Base-by-base conservation (phyloP, 768 basidiomycete genomes). In the Kwoniella shandongensis region DNA sequence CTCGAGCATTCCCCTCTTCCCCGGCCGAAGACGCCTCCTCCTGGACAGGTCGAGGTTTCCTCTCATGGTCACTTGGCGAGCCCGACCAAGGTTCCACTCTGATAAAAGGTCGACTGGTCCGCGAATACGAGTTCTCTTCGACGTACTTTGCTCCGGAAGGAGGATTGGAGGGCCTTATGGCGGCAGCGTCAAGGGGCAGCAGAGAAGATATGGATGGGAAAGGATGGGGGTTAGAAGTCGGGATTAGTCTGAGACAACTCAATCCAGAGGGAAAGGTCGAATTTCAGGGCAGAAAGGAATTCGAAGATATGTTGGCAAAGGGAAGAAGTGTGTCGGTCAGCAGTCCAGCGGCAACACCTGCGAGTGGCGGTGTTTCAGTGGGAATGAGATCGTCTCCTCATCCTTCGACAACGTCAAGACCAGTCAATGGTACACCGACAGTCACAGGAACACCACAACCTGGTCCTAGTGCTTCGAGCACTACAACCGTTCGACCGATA, bases 151-250 rank as follows among this genome's bases (percentile, higher is more conserved):
- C 57, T 8, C 54, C 52, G 11, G 51, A 54, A 32, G 67, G 67
- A 15, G 72, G 72, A 18, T 51, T 73, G 20, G 72, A 73, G 44
- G 72, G 69, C 4, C 42, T 73, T 8, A 64, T 73, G 63, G 71
- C 68, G 27, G 59, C 64, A 2, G 23, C 50, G 13, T 20, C 32
- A 8, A 35, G 46, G 40, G 27, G 13, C 17, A 22, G 41, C 7
- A 13, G 27, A 6, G 65, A 63, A 35, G 63, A 63, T 23, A 30
- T 29, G 1, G 69, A 65, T 59, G 69, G 63, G 7, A 62, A 63
- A 50, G 69, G 66, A 10, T 73, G 72, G 72, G 72, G 72, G n/a
- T 53, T 73, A 40, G 72, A 73, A 46, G 63, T 73, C 7, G 41
- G 36, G 1, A 47, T 73, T 35, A 66, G 57, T 45, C 44, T 73